A percentile compares a stretch with the other conserved stretches of the same genome.
Conservation (phyloP, 1,139 yeast genomes). For the Saccharomyces hybrid region DNA sequence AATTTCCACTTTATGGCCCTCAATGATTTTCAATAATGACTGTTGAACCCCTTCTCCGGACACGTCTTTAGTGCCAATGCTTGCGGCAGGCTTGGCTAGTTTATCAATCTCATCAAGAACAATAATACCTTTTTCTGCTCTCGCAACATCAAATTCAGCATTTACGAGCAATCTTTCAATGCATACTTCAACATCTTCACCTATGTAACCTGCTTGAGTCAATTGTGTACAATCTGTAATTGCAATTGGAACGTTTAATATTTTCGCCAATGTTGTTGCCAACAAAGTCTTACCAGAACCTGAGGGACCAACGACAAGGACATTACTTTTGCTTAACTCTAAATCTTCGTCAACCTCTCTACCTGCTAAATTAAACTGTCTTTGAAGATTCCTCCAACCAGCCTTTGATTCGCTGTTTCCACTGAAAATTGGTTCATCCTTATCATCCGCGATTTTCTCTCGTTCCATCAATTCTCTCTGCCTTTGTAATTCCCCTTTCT, state of each 20-base stretch:
- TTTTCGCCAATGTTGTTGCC: constrained; percentile 44
- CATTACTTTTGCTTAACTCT: constrained; percentile 44
- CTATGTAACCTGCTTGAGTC: constrained; percentile 54
- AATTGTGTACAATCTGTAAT: constrained; percentile 50
- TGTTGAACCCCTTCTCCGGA: constrained; percentile 57
- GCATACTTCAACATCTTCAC: constrained; percentile 50
- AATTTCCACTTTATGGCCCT: constrained; percentile 44
- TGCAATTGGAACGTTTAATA: constrained; percentile 45
- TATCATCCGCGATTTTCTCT: constrained; percentile 12
- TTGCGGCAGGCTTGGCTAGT: constrained; percentile 39
- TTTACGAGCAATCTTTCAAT: constrained; percentile 41
- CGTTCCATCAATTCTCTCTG: constrained; percentile 12
- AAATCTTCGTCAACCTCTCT: constrained; percentile 30
- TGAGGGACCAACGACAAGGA: constrained; percentile 46
- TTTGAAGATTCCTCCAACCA: constrained; percentile 26
- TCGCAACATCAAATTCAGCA: constrained; percentile 42
- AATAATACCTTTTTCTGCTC: constrained; percentile 45
- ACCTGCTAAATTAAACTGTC: constrained; percentile 20
- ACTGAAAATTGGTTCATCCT: constrained; percentile 11
- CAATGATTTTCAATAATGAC: constrained; percentile 44
- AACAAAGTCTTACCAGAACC: constrained; percentile 50
- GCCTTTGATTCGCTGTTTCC: constrained; percentile 25
- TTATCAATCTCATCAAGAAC: constrained; percentile 51
- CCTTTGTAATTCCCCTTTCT: constrained; percentile 17
- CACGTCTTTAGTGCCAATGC: constrained; percentile 44